Conservation (phyloP, 257 asterid genomes). For the Nicotiana otophora region DNA sequence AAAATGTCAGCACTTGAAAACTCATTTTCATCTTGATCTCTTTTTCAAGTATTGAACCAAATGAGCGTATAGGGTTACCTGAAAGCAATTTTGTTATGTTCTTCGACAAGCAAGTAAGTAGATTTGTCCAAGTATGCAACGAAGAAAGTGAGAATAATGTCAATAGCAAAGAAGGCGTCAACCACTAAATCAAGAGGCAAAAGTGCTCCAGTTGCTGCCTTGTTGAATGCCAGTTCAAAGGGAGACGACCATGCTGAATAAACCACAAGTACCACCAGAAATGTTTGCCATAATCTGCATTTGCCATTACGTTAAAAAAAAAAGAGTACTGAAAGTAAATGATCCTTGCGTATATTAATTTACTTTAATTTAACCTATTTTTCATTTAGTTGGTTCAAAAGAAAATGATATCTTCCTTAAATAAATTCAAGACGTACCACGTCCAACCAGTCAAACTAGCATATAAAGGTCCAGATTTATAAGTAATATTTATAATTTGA, state of each 20-base stretch:
- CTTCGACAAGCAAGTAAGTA: constrained; percentile 73
- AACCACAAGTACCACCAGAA: constrained; percentile 72
- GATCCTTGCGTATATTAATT: too few relatives aligned
- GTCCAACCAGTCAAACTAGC: too few relatives aligned
- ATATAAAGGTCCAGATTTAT: too few relatives aligned
- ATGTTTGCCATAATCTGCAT: constrained; percentile 81
- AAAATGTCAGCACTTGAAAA: too few relatives aligned
- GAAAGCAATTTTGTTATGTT: constrained; percentile 59
- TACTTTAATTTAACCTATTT: background rate
- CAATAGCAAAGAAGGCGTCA: constrained; percentile 69
- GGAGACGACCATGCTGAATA: constrained; percentile 97
- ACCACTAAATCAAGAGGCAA: constrained; percentile 74
- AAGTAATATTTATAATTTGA: too few relatives aligned
- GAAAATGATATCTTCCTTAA: background rate
- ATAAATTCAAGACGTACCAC: too few relatives aligned
- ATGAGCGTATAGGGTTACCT: constrained; percentile 31
- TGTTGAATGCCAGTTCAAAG: constrained; percentile 77
- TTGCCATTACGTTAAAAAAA: background rate
- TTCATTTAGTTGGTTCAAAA: background rate
- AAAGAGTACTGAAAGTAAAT: too few relatives aligned
- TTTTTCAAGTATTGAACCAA: background rate
- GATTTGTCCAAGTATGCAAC: constrained; percentile 79
- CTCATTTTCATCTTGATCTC: too few relatives aligned
- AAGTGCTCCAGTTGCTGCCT: constrained; percentile 55
- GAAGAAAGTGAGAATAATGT: constrained; percentile 79